A percentile compares a stretch with the other conserved stretches of the same genome.
phyloP scores from a whole-genome alignment of 352 stramenopile genomes.

The Lagenidium giganteum region DNA sequence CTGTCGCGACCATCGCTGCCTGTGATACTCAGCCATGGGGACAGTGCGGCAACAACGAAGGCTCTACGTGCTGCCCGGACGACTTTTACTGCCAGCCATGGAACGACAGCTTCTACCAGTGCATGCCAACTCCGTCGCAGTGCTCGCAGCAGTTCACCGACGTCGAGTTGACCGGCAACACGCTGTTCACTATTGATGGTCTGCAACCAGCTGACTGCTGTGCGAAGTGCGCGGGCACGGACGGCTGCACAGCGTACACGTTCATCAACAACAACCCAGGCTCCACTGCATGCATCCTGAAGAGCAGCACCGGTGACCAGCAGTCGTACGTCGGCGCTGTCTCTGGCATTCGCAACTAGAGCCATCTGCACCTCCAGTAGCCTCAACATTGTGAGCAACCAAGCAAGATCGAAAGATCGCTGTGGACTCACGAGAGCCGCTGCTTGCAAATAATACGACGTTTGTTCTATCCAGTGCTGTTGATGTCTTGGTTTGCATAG shows the following conservation, averaged over 20 bases:
- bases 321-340: constrained; percentile 31
- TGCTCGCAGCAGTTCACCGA: constrained; percentile 19
- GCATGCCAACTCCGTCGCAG: constrained; percentile 6
- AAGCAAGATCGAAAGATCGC: too few species aligned
- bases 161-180: constrained; percentile 17
- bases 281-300: constrained; percentile 20
- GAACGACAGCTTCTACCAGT: constrained; percentile 9
- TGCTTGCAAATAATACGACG: too few species aligned
- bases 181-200: constrained; percentile 7
- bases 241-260: constrained; percentile 26
- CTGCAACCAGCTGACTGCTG: constrained; percentile 17
- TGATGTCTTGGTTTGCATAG: too few species aligned
- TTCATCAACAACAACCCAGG: constrained; percentile 22
- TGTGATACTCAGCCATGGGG: too few species aligned
- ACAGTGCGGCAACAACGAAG: not conserved
- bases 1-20: too few species aligned
- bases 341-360: too few species aligned
- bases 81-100: constrained; percentile 10
- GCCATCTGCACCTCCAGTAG: too few species aligned
- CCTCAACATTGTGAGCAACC: too few species aligned
- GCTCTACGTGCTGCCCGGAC: constrained; percentile 1
- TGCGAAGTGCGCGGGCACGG: constrained; percentile 13
- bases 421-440: too few species aligned
- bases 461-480: too few species aligned
- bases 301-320: constrained; percentile 7